Base-by-base conservation (phyloP, 2,329 filamentous ascomycete genomes). In the Fonsecaea erecta region DNA sequence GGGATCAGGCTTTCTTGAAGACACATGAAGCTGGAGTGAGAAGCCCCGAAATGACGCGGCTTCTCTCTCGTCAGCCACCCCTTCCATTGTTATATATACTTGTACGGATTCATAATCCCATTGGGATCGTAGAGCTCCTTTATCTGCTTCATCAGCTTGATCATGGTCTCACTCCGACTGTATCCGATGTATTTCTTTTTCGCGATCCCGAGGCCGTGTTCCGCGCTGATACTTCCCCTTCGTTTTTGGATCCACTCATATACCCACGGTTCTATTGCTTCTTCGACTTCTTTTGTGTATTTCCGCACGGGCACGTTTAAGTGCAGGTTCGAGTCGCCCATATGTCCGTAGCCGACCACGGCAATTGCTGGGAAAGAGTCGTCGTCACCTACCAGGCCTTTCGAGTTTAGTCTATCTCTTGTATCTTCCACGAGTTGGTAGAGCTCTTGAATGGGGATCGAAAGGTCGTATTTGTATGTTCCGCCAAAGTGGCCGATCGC, bases 71-170 rank as follows among this genome's bases (percentile, higher is more conserved):
- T 18, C 18, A 32, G 51, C 26, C 32, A 5, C 28, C 14, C 14
- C n/a, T 28, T 7, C 21, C 26, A 37, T 34, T 56, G n/a, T 24
- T 67, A 69, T 65, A 98, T 90, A 77, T 97, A 98, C 81, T 98
- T 98, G 83, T 98, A 98, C 0, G 94, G 94, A 80, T 97, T 98
- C 92, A 98, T 96, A 79, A 98, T 98, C 54, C 93, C 93, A 72
- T 97, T 97, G 74, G 93, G 95, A 80, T 99, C 95, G 78, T 96
- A 99, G 18, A 97, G 81, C 65, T 89, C 85, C 85, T 99, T 99
- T 76, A 98, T 88, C 80, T 96, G 90, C 84, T 90, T 93, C 95
- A 99, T 99, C 77, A 99, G 77, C 69, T 84, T 87, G 71, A 99
- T 83, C 87, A 94, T 95, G 14, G 88, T 94, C 63, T 93, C 89